These are phyloP conservation scores for Xanthoparmelia taractica DNA, from an alignment of 495 filamentous ascomycete genomes.

Conservation along the genomic window DNA sequence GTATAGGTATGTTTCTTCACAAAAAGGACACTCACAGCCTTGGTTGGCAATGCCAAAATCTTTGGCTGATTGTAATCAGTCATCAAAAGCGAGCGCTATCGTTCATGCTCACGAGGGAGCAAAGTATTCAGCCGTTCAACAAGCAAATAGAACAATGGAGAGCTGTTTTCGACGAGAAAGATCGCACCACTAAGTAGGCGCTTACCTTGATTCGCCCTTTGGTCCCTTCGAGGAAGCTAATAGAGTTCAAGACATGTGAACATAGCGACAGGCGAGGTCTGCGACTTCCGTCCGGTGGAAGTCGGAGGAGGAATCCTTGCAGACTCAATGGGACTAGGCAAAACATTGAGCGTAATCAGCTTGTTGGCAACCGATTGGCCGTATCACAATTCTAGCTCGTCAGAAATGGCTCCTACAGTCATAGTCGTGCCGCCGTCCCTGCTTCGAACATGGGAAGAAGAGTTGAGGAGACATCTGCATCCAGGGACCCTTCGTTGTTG, in stretches of 20 bases:
- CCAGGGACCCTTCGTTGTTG: constrained; percentile 24
- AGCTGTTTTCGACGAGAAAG: constrained; percentile 13
- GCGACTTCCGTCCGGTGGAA: constrained; percentile 16
- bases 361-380: constrained; percentile 27
- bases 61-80: constrained; percentile 20
- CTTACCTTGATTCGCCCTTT: too few relatives aligned
- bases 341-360: constrained; percentile 36
- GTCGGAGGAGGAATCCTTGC: constrained; percentile 37
- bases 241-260: constrained; percentile 15
- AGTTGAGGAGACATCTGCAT: constrained; percentile 32
- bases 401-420: constrained; percentile 12
- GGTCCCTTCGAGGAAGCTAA: constrained; percentile 17
- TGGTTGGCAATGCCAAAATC: neutral
- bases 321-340: constrained; percentile 39
- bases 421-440: constrained; percentile 31
- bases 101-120: constrained; percentile 34
- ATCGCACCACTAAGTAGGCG: constrained; percentile 6
- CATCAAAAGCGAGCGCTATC: constrained; percentile 39
- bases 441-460: constrained; percentile 33
- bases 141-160: constrained; percentile 24
- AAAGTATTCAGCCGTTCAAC: constrained; percentile 23
- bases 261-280: constrained; percentile 12
- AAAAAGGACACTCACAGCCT: too few relatives aligned
- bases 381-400: neutral
- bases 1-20: constrained; percentile 21